Conservation (phyloP, 164 flowering plant species). For the Tetrastigma voinierianum region DNA sequence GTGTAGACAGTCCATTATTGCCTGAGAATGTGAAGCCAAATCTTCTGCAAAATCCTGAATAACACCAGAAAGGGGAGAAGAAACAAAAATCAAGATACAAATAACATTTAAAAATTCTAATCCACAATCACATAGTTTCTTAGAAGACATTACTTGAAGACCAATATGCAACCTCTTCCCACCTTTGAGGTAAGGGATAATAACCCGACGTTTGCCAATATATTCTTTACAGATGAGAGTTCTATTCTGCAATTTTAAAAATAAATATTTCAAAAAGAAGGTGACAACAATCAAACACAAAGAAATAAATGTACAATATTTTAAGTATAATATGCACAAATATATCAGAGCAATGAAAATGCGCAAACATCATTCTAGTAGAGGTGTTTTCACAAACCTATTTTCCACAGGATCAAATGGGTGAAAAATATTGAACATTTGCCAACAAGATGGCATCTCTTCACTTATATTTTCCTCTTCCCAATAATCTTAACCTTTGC, state of each 20-base stretch:
- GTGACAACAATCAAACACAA: background rate
- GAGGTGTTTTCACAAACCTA: conserved; percentile 43
- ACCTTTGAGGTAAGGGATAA: conserved; percentile 92
- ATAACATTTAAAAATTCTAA: background rate
- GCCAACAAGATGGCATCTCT: conserved; percentile 90
- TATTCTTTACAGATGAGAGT: conserved; percentile 87
- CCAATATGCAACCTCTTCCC: conserved; percentile 95
- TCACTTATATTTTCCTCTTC: conserved; percentile 74
- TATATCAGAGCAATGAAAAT: too few species aligned
- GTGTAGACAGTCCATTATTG: conserved; percentile 42
- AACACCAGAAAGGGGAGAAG: conserved; percentile 16
- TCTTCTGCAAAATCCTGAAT: conserved; percentile 84
- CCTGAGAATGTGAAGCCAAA: conserved; percentile 68
- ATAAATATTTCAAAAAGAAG: too few species aligned
- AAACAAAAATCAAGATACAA: too few species aligned
- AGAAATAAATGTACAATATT: background rate
- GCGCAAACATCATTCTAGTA: background rate
- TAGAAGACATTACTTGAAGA: conserved; percentile 53
- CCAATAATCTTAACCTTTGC: conserved; percentile 89
- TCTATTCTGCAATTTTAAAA: conserved; percentile 64
- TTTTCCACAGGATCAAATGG: conserved; percentile 99
- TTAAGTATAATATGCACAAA: too few species aligned
- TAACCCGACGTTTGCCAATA: conserved; percentile 64
- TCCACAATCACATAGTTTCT: background rate
- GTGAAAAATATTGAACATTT: conserved; percentile 94